Evolutionary conservation across 768 basidiomycete species (phyloP).

Genomic region (Cyathus striatus): DNA sequence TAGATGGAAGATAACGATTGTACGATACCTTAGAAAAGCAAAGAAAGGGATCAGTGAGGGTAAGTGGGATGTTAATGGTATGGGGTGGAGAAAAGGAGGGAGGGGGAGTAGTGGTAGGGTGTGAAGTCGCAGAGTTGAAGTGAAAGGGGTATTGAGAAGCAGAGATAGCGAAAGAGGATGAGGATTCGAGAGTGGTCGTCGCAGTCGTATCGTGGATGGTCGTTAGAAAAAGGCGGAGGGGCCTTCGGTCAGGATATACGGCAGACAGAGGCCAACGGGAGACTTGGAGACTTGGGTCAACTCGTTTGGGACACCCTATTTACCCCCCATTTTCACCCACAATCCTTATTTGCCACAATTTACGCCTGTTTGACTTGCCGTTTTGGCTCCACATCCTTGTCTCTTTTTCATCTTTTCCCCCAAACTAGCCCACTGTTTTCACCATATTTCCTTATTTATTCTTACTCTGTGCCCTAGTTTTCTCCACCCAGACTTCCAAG

Average conservation of each 20-base stretch:
- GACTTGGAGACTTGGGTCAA: slow-evolving; percentile 25
- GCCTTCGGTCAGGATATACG: slow-evolving; percentile 23
- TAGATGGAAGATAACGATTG: neutral
- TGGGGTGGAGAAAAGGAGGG: no score
- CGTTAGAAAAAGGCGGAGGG: slow-evolving; percentile 42
- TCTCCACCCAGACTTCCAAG: neutral
- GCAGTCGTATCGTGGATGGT: slow-evolving; percentile 56
- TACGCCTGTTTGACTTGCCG: slow-evolving; percentile 2
- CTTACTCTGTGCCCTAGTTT: slow-evolving; percentile 1
- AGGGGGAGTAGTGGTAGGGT: no score
- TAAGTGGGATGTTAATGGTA: no score
- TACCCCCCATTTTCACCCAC: neutral
- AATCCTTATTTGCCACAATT: neutral
- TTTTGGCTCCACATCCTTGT: no score
- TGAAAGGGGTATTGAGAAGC: slow-evolving; percentile 18
- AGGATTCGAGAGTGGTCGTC: slow-evolving; percentile 36
- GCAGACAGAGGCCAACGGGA: slow-evolving; percentile 27
- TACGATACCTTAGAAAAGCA: slow-evolving; percentile 24
- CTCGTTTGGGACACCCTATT: neutral
- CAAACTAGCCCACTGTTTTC: neutral
- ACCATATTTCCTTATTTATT: neutral
- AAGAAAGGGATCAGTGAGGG: slow-evolving; percentile 25
- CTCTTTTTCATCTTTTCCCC: neutral
- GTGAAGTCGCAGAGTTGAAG: slow-evolving; percentile 6
- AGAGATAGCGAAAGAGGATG: slow-evolving; percentile 31